Percentiles rank a stretch among this genome's conserved stretches.
Evolutionary conservation across 805 yeast genomes (phyloP).

Genomic region (Saccharomyces mikatae): DNA sequence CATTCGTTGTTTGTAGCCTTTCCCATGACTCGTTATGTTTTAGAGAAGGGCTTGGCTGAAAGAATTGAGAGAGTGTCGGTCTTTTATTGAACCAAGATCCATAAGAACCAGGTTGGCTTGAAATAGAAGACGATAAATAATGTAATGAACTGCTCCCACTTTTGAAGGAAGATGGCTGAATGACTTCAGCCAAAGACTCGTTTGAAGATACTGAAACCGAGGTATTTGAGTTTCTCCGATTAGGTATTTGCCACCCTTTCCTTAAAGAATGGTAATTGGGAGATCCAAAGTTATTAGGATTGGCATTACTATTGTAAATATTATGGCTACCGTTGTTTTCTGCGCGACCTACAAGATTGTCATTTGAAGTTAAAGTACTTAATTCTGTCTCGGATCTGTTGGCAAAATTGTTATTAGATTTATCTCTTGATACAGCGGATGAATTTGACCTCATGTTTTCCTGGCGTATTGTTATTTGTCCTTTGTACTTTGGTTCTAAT

Average conservation of each 20-base stretch:
- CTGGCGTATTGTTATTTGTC: slow-evolving; percentile 4
- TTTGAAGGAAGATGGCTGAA: slow-evolving; percentile 31
- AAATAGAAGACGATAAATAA: slow-evolving; percentile 34
- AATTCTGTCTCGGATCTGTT: background rate
- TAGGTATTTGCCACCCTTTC: slow-evolving; percentile 37
- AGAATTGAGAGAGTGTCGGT: slow-evolving; percentile 15
- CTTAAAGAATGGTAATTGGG: slow-evolving; percentile 15
- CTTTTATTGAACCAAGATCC: slow-evolving; percentile 30
- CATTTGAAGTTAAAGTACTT: background rate
- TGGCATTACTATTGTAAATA: background rate
- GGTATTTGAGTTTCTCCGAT: slow-evolving; percentile 21
- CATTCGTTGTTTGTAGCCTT: slow-evolving; percentile 10
- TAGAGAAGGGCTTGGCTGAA: slow-evolving; percentile 20
- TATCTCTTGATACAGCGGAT: background rate
- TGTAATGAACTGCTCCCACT: slow-evolving; percentile 32
- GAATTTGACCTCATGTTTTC: background rate
- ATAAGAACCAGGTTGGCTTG: slow-evolving; percentile 28
- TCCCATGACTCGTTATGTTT: slow-evolving; percentile 22
- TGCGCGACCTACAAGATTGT: background rate
- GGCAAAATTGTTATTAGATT: background rate
- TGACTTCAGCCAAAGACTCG: slow-evolving; percentile 24
- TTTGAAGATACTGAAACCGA: slow-evolving; percentile 29
- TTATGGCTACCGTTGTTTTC: background rate
- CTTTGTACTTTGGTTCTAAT: slow-evolving; percentile 32
- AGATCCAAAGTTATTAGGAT: slow-evolving; percentile 15